These are phyloP conservation scores for Phytophthora macrochlamydospora DNA, from an alignment of 352 stramenopile species.

Conservation along the genomic window DNA sequence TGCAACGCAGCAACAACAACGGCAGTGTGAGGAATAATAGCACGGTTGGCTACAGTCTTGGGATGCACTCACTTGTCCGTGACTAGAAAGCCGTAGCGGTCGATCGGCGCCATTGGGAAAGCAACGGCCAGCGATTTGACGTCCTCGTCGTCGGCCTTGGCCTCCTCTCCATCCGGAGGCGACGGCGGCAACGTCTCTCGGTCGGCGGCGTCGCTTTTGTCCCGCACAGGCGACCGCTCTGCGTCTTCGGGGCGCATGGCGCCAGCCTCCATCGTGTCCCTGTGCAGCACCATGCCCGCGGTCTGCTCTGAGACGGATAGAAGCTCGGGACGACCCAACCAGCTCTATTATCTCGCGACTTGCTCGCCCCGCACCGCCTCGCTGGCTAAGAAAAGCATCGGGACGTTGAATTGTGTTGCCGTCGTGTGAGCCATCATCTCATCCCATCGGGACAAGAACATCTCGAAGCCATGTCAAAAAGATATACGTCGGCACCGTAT, in stretches of 20 bases:
- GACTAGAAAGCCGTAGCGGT: slow-evolving; percentile 79
- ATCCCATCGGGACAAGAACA: slow-evolving; percentile 5
- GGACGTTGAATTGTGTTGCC: too few relatives aligned
- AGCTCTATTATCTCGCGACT: slow-evolving; percentile 6
- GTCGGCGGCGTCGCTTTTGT: slow-evolving; percentile 21
- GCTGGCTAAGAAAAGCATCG: slow-evolving; percentile 1
- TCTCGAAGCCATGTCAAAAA: not conserved
- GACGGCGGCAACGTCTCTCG: slow-evolving; percentile 15
- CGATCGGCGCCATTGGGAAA: slow-evolving; percentile 61
- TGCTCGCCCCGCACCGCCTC: not conserved
- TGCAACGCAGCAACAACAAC: slow-evolving; percentile 16
- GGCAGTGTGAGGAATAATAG: not conserved
- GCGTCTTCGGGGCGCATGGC: slow-evolving; percentile 16
- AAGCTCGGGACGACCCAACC: not conserved
- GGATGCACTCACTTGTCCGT: slow-evolving; percentile 60
- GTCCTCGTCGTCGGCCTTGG: slow-evolving; percentile 27
- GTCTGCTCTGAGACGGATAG: not conserved
- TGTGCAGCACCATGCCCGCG: slow-evolving; percentile 21
- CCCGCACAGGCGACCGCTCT: slow-evolving; percentile 15
- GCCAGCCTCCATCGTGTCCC: not conserved
- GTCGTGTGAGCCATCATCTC: not conserved
- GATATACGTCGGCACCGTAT: too few relatives aligned
- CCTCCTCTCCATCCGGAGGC: slow-evolving; percentile 6
- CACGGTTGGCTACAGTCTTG: too few relatives aligned
- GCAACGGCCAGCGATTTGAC: slow-evolving; percentile 12